Evolutionary conservation across 2,329 filamentous ascomycete species (phyloP), one percentile per base, ranked within the genome.

Genomic region (Lasiodiplodia hormozganensis): DNA sequence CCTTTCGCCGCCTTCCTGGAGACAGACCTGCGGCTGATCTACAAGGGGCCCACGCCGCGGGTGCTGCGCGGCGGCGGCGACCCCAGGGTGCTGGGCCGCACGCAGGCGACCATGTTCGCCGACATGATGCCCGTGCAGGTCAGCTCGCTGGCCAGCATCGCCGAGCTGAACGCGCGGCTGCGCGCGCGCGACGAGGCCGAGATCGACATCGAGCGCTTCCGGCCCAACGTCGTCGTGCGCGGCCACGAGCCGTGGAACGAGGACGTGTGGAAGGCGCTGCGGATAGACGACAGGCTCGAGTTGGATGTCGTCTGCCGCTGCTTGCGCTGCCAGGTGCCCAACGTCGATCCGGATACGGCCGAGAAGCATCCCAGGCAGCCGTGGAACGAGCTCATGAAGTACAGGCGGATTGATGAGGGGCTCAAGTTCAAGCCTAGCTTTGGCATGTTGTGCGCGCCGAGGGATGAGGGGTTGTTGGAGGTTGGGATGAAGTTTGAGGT

Each of bases 341-440:
- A 90, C 76, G 88, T 90, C n/a, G 78, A 90, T 72, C 87, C 88
- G 0, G 84, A 86, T n/a, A 88, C 87, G 5, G 88, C 85, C 10
- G 82, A 84, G 69, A 87, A 88, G 76, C 82, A 90, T 73, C 80
- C 82, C 62, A 82, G 82, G 58, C 83, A 90, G 80, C 88, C 88
- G 7, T 90, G 88, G 88, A 83, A 89, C 72, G 85, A 84, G 70
- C 76, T 90, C 66, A 86, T 89, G 82, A 85, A 85, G 73, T 90
- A 88, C 76, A 79, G 88, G 10, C 77, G 87, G 34, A 81, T 90
- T 5, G 88, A 90, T 74, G 79, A 85, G 72, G 88, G 88, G 0
- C 83, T 87, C 31, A 89, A 83, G 77, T 90, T 82, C 71, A 90
- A 90, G 79, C 88, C 88, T 51, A 89, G 88, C 72, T 90, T 90